Evolutionary conservation across 2,329 filamentous ascomycete genomes (phyloP).

Genomic region (Talaromyces funiculosus): DNA sequence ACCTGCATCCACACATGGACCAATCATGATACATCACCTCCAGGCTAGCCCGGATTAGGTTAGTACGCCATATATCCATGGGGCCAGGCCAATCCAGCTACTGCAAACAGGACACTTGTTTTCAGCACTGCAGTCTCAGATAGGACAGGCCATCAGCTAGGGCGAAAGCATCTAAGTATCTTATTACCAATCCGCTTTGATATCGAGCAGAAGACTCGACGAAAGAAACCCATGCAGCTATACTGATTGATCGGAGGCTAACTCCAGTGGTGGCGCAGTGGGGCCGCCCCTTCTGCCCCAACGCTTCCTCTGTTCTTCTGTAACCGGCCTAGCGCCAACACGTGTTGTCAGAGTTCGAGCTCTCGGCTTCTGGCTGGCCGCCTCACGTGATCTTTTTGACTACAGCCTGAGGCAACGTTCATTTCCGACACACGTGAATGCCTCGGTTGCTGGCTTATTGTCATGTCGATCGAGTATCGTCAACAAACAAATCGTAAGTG

Average conservation of each 20-base stretch:
- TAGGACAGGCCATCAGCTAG: too few species aligned
- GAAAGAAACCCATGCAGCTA: not conserved
- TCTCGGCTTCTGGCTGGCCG: not conserved
- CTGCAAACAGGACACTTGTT: not conserved
- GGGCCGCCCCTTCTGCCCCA: constrained; percentile 3
- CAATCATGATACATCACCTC: not conserved
- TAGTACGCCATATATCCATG: not conserved
- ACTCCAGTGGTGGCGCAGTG: constrained; percentile 6
- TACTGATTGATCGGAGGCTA: not conserved
- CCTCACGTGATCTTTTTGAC: not conserved
- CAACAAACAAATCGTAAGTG: too few species aligned
- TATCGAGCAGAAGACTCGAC: not conserved
- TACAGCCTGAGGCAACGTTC: not conserved
- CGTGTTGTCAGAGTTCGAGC: not conserved
- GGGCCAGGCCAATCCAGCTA: not conserved
- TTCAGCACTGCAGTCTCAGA: too few species aligned
- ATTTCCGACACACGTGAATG: not conserved
- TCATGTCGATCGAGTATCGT: not conserved
- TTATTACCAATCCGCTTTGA: too few species aligned
- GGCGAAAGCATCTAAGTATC: too few species aligned
- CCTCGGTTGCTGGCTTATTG: not conserved
- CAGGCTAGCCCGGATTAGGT: not conserved
- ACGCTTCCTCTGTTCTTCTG: not conserved
- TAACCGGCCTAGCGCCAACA: not conserved
- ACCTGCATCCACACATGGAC: not conserved